Evolutionary conservation across 192 early-diverging fungal genomes (phyloP).

Genomic region (Haplosporangium gracile): DNA sequence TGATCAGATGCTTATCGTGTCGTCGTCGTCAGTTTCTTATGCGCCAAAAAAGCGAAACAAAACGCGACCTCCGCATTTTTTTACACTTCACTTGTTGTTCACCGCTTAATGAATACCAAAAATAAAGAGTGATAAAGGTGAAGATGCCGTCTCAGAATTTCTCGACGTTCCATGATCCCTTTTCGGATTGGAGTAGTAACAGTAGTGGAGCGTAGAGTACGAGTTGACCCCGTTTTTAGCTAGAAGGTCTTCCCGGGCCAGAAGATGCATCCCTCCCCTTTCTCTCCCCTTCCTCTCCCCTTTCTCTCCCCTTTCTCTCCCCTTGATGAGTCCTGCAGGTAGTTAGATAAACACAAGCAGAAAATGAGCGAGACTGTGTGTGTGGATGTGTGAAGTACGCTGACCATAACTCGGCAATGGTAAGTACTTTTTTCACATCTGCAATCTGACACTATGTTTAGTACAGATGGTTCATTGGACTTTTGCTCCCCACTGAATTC

Average conservation of each 20-base stretch:
- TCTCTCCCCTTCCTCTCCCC: too few relatives aligned
- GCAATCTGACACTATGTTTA: too few relatives aligned
- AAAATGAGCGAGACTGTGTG: background rate
- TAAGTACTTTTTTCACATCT: background rate
- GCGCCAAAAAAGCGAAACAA: background rate
- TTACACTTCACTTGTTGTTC: background rate
- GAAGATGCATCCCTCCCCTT: background rate
- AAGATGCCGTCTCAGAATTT: background rate
- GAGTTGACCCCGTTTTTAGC: background rate
- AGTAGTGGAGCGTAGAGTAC: background rate
- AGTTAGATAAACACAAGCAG: background rate
- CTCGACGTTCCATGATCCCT: conserved; percentile 1
- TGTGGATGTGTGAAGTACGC: background rate
- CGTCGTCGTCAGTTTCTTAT: background rate
- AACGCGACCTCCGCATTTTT: background rate
- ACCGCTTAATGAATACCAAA: too few relatives aligned
- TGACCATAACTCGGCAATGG: too few relatives aligned
- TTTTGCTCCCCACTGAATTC: background rate
- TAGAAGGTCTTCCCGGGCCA: background rate
- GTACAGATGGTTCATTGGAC: background rate
- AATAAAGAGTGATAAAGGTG: too few relatives aligned
- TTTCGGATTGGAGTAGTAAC: background rate
- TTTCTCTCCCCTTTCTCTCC: background rate
- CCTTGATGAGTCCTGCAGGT: background rate
- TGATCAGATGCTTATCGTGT: background rate